These are phyloP conservation scores for Xylariaceae sp. DNA, from an alignment of 2,329 filamentous ascomycete genomes.

Conservation along the genomic window DNA sequence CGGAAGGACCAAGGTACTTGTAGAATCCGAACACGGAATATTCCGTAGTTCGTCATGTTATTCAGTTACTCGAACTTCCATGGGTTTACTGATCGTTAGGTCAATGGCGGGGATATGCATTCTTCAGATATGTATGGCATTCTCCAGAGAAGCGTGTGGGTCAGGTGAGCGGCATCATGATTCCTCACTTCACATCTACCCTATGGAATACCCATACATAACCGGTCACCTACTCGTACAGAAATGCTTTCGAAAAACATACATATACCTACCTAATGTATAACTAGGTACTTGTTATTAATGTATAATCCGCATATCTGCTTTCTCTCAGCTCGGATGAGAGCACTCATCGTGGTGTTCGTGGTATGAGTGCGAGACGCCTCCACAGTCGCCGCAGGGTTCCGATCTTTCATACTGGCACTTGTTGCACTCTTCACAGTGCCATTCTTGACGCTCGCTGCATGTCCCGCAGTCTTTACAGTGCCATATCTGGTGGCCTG, in stretches of 20 bases:
- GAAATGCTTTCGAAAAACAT: background rate
- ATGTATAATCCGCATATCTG: background rate
- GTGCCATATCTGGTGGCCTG: constrained; percentile 17
- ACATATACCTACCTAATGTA: background rate
- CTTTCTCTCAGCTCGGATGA: background rate
- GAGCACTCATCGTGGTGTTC: constrained; percentile 7
- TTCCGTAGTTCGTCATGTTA: too few relatives aligned
- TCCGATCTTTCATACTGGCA: constrained; percentile 13
- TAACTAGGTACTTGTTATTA: background rate
- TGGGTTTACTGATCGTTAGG: too few relatives aligned
- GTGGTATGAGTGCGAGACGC: constrained; percentile 17
- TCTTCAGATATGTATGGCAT: too few relatives aligned
- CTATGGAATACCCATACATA: too few relatives aligned
- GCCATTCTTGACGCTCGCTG: constrained; percentile 16
- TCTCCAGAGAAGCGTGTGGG: too few relatives aligned
- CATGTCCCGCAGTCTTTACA: constrained; percentile 15
- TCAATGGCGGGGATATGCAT: too few relatives aligned
- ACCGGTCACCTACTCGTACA: too few relatives aligned
- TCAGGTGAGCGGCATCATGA: too few relatives aligned
- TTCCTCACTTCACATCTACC: too few relatives aligned
- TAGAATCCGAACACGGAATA: too few relatives aligned
- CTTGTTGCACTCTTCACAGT: constrained; percentile 19
- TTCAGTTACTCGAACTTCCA: too few relatives aligned
- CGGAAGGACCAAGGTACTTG: too few relatives aligned
- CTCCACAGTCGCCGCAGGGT: constrained; percentile 17